Percentiles rank a stretch among this genome's conserved stretches.
Evolutionary conservation across 106 monocot species (phyloP).

Genomic region (Apostasia shenzhenica): DNA sequence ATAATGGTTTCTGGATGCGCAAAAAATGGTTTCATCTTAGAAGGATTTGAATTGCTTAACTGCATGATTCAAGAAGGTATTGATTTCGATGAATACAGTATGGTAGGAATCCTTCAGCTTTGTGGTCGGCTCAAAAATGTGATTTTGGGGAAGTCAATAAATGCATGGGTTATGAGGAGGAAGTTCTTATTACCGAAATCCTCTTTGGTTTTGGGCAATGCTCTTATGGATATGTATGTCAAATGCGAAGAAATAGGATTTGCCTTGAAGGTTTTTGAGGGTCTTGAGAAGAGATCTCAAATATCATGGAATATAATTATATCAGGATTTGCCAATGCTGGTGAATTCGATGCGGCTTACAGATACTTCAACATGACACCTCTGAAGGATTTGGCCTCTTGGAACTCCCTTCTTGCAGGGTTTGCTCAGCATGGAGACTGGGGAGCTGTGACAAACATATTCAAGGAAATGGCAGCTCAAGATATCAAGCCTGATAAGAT

Average conservation of each 20-base stretch:
- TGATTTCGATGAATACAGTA: slow-evolving; percentile 42
- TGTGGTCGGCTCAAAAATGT: slow-evolving; percentile 28
- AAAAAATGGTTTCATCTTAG: slow-evolving; percentile 13
- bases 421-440: slow-evolving; percentile 26
- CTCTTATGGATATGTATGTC: slow-evolving; percentile 60
- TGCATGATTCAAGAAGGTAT: slow-evolving; percentile 24
- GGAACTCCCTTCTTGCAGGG: slow-evolving; percentile 63
- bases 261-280: slow-evolving; percentile 30
- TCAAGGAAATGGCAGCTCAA: slow-evolving; percentile 28
- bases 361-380: slow-evolving; percentile 33
- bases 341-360: slow-evolving; percentile 29
- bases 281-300: slow-evolving; percentile 27
- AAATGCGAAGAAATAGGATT: slow-evolving; percentile 43
- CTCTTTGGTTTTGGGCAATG: slow-evolving; percentile 41
- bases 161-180: slow-evolving; percentile 37
- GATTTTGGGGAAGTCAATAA: slow-evolving; percentile 34
- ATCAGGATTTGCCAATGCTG: slow-evolving; percentile 30
- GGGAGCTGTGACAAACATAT: slow-evolving; percentile 15
- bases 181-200: not conserved
- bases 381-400: slow-evolving; percentile 45
- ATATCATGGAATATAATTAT: slow-evolving; percentile 68
- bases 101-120: slow-evolving; percentile 36
- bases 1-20: slow-evolving; percentile 47
- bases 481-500: slow-evolving; percentile 48
- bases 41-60: slow-evolving; percentile 33